phyloP scores from a whole-genome alignment of 257 asterid species.

The Leonotis leonurus region DNA sequence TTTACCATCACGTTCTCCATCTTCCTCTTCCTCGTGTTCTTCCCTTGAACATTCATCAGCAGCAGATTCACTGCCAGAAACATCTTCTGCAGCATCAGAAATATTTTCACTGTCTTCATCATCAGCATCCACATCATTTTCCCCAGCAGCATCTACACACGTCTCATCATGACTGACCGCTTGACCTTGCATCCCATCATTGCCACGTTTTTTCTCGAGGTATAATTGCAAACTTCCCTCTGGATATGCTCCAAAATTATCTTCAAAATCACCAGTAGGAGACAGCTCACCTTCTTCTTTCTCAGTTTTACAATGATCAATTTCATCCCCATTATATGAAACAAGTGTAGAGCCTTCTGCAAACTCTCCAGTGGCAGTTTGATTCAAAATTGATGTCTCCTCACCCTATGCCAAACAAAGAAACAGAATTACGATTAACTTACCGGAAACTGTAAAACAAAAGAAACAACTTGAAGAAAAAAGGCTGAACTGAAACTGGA shows the following conservation, averaged over 20 bases:
- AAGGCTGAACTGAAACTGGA: not conserved
- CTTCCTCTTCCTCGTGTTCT: slow-evolving; percentile 83
- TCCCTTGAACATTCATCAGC: slow-evolving; percentile 83
- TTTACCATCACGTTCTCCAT: slow-evolving; percentile 71
- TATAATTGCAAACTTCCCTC: slow-evolving; percentile 36
- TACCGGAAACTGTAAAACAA: not conserved
- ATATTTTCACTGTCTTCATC: slow-evolving; percentile 83
- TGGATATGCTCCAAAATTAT: slow-evolving; percentile 58
- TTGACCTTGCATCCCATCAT: slow-evolving; percentile 43
- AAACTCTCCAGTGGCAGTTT: slow-evolving; percentile 43
- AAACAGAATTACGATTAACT: slow-evolving; percentile 2
- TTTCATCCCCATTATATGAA: slow-evolving; percentile 38
- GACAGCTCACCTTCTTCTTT: slow-evolving; percentile 95
- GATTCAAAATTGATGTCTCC: slow-evolving; percentile 35
- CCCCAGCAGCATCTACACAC: slow-evolving; percentile 58
- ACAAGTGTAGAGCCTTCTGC: slow-evolving; percentile 39
- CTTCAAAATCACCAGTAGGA: slow-evolving; percentile 74
- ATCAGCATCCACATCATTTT: slow-evolving; percentile 73
- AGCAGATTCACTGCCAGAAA: slow-evolving; percentile 88
- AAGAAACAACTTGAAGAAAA: not conserved
- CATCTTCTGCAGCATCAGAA: slow-evolving; percentile 81
- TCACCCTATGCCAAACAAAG: slow-evolving; percentile 39
- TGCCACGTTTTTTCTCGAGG: slow-evolving; percentile 31
- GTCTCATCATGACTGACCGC: slow-evolving; percentile 39
- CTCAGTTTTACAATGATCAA: slow-evolving; percentile 67